Base-by-base conservation (phyloP, 208 protist genomes). In the Leptomonas pyrrhocoris region DNA sequence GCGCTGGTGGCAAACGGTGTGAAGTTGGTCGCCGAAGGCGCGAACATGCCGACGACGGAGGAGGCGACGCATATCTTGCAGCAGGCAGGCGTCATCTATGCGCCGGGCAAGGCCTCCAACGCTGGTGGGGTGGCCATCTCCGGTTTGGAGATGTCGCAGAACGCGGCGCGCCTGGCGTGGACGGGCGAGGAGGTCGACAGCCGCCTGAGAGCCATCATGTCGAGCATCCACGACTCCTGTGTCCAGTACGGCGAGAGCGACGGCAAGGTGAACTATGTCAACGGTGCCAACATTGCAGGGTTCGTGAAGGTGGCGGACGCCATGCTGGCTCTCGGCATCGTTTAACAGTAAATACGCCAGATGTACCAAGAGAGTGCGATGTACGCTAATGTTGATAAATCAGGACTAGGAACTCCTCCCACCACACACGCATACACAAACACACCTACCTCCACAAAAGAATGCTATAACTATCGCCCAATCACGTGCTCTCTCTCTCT, bases 71-170 rank as follows among this genome's bases (percentile, higher is more conserved):
- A 87, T 46, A 38, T 80, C 23, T 68, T 95, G 56, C 57, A 82
- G 19, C 64, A 81, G 25, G 66, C 64, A 1, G 84, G 85, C 48
- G 70, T 97, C 25, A 45, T 85, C 49, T 98, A 94, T 62, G 92
- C 79, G 12, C 97, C 96, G 27, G 95, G 86, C 57, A 98, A 98
- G 85, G 95, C 94, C 31, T 76, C 86, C 65, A 98, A 98, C 76
- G 94, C 95, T 19, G 97, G 97, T 65, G 97, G 97, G 61, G 97
- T 98, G 34, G 88, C 93, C 42, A 88, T 94, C 49, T 97, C 90
- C 25, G 95, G 94, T 23, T 79, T 98, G 12, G 97, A 98, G 78
- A 98, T 98, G 95, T 81, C 92, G 58, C 97, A 98, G 74, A 98
- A 98, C 73, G 79, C 88, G 31, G 70, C 80, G 0, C 76, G 89